Evolutionary conservation across 345 rosid species (phyloP), one percentile per base, ranked within the genome.

Genomic region (Clausena lansium): DNA sequence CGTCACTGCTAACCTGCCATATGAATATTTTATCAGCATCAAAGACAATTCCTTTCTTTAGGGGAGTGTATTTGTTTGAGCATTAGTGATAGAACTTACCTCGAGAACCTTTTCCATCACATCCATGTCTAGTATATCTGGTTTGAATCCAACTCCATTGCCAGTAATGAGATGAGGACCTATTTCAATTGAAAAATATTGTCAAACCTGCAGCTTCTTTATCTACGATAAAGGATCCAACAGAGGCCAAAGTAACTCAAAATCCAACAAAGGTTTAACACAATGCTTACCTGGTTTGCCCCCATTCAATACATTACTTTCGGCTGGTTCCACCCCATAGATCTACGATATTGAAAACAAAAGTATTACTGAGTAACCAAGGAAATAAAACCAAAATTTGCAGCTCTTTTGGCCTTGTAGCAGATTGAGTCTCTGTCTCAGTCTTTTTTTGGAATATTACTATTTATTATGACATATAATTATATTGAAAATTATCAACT

Each of bases 131-230:
- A 96, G 80, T 59, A 96, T 96, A 33, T 92, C 97, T 2, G 98
- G 99, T 81, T 96, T 94, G 87, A 96, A 96, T 47, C 99, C 99
- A 69, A 96, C 99, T 0, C 99, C 98, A 38, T 91, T 96, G 67
- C 97, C 99, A 2, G 98, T 96, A 77, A 96, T 96, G 14, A 90
- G 87, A 84, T 93, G 99, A 78, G 98, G 99, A 83, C 98, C 98
- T 96, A 70, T 81, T 82, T 76, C 73, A 79, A 62, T 78, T 45
- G 65, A 54, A 66, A 66, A 60, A 50, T 8, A 35, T 45, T 13
- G 50, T 81, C 22, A 75, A 65, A 65, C 5, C 19, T 5, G 64
- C 41, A 70, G 41, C 57, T 41, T 33, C 50, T 69, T 32, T 45
- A 47, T 57, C 38, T 69, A 81, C 30, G 35, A 2, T 10, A 20